Percentiles rank a stretch among this genome's conserved stretches.
Conservation (phyloP, 805 yeast genomes). For the Yarrowia yakushimensis region DNA sequence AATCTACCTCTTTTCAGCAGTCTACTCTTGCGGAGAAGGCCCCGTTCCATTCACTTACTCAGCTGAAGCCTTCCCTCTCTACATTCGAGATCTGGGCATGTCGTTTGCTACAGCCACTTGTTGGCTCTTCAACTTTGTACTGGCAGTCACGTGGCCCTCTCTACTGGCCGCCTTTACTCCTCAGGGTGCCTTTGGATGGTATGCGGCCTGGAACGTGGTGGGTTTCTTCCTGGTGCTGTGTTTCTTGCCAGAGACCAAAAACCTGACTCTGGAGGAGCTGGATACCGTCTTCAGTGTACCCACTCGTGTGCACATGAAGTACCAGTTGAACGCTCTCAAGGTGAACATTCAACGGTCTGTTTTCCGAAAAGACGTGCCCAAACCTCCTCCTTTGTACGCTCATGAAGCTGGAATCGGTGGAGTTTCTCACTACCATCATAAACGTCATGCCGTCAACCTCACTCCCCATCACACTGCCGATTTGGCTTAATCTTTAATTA, state of each 20-base stretch:
- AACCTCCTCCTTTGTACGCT: slow-evolving; percentile 20
- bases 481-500: neutral
- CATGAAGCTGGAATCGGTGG: slow-evolving; percentile 6
- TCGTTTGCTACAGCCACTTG: slow-evolving; percentile 63
- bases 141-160: slow-evolving; percentile 78
- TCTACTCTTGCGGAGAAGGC: slow-evolving; percentile 82
- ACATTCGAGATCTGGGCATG: slow-evolving; percentile 77
- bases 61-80: slow-evolving; percentile 79
- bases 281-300: slow-evolving; percentile 68
- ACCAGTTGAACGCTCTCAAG: slow-evolving; percentile 41
- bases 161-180: slow-evolving; percentile 61
- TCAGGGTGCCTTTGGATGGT: slow-evolving; percentile 85
- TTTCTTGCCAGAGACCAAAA: slow-evolving; percentile 63
- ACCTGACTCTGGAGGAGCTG: slow-evolving; percentile 69
- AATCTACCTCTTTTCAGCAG: slow-evolving; percentile 66
- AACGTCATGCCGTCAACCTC: neutral
- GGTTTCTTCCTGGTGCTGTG: slow-evolving; percentile 57
- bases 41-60: slow-evolving; percentile 88
- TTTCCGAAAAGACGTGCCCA: slow-evolving; percentile 29
- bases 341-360: slow-evolving; percentile 29
- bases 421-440: neutral
- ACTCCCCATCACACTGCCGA: neutral
- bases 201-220: slow-evolving; percentile 82
- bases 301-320: slow-evolving; percentile 50
- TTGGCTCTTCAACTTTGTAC: slow-evolving; percentile 54